A percentile compares a stretch with the other conserved stretches of the same genome.
Evolutionary conservation across 495 filamentous ascomycete species (phyloP).

Genomic region (Aspergillus funiculosus): DNA sequence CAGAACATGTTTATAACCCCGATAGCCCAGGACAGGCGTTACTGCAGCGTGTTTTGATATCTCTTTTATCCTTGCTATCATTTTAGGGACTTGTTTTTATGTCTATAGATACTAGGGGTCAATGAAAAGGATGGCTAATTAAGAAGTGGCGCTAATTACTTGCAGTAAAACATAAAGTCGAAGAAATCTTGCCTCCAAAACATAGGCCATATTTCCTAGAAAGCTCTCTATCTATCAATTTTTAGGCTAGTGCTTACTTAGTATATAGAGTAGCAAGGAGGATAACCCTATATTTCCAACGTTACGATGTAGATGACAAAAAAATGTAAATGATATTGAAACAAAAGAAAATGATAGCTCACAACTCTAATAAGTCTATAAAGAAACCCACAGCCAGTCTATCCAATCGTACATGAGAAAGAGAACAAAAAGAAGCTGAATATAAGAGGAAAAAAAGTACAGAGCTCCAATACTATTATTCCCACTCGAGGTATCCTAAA

Average conservation of each 20-base stretch:
- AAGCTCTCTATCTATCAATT: too few species aligned
- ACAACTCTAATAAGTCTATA: constrained; percentile 22
- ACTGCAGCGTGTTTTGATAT: neutral
- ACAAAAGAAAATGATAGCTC: constrained; percentile 17
- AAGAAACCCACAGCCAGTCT: constrained; percentile 16
- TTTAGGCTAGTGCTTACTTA: too few species aligned
- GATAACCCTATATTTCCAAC: too few species aligned
- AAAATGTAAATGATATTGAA: constrained; percentile 8
- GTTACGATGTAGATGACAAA: too few species aligned
- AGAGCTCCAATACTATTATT: constrained; percentile 6
- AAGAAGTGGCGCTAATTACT: too few species aligned
- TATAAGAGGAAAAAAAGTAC: neutral
- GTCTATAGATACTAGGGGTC: constrained; percentile 18
- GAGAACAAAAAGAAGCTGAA: constrained; percentile 11
- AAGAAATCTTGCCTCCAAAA: too few species aligned
- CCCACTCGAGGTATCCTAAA: too few species aligned
- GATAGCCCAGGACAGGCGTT: constrained; percentile 1
- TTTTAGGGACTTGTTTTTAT: neutral
- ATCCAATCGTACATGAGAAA: constrained; percentile 19
- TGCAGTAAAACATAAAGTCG: too few species aligned
- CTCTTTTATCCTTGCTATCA: neutral
- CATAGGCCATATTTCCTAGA: too few species aligned
- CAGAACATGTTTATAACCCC: neutral
- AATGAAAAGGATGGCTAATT: neutral
- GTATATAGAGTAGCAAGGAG: too few species aligned